Conservation (phyloP, 2,329 filamentous ascomycete genomes). For the Orbilia javanica region DNA sequence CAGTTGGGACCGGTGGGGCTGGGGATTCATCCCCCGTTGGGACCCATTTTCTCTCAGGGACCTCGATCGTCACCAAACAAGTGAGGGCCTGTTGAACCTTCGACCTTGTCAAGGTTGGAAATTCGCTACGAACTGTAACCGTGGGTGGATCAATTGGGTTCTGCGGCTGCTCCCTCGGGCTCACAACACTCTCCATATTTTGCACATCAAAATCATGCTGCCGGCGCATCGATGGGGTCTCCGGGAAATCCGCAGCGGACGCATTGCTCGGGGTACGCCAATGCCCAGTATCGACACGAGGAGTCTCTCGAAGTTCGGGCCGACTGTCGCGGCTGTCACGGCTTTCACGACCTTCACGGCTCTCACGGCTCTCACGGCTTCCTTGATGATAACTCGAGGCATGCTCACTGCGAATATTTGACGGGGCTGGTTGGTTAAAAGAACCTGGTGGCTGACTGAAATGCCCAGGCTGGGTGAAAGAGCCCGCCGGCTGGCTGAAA, state of each 20-base stretch:
- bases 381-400: conserved; percentile 37
- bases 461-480: conserved; percentile 73
- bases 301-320: conserved; percentile 38
- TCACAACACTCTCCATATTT: conserved; percentile 89
- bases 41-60: conserved; percentile 90
- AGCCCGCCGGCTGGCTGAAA: conserved; percentile 64
- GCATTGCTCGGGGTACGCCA: conserved; percentile 69
- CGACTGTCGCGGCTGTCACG: conserved; percentile 43
- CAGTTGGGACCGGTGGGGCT: conserved; percentile 70
- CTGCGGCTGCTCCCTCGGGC: conserved; percentile 75
- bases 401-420: conserved; percentile 61
- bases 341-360: conserved; percentile 43
- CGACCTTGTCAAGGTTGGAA: conserved; percentile 90
- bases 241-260: conserved; percentile 77
- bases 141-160: conserved; percentile 91
- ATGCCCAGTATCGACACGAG: conserved; percentile 61
- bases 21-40: conserved; percentile 77
- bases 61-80: conserved; percentile 92
- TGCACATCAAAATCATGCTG: conserved; percentile 96
- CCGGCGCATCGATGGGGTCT: conserved; percentile 65
- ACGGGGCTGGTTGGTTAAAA: conserved; percentile 51
- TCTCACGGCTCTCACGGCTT: conserved; percentile 11
- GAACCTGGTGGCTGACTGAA: conserved; percentile 65
- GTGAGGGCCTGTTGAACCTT: conserved; percentile 95
- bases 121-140: conserved; percentile 96